These are phyloP conservation scores for Hyphopichia khmerensis DNA, from an alignment of 1,139 yeast species.

Conservation along the genomic window DNA sequence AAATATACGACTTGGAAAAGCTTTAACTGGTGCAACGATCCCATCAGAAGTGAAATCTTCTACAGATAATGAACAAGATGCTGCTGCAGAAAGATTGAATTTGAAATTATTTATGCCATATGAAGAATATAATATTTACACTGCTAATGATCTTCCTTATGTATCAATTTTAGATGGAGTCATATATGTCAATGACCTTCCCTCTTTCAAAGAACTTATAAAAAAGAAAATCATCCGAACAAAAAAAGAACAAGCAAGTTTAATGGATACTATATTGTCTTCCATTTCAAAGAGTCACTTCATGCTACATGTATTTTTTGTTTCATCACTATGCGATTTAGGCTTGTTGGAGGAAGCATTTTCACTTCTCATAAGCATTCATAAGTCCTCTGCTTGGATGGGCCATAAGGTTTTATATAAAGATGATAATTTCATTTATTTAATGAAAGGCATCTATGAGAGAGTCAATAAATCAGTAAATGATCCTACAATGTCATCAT, in stretches of 20 bases:
- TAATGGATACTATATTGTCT: neutral
- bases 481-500: neutral
- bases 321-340: constrained; percentile 27
- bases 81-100: constrained; percentile 9
- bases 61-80: constrained; percentile 21
- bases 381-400: constrained; percentile 13
- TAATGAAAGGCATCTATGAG: constrained; percentile 12
- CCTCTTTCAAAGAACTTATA: constrained; percentile 18
- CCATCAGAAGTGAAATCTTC: constrained; percentile 12
- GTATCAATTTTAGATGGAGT: constrained; percentile 28
- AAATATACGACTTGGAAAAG: constrained; percentile 15
- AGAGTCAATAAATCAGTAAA: neutral
- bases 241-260: constrained; percentile 12
- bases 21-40: constrained; percentile 9
- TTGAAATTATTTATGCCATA: constrained; percentile 25
- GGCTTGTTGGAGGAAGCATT: constrained; percentile 26
- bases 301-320: constrained; percentile 24
- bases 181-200: constrained; percentile 28
- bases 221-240: constrained; percentile 7
- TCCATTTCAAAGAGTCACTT: constrained; percentile 17
- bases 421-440: constrained; percentile 17
- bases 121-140: constrained; percentile 27
- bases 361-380: constrained; percentile 20
- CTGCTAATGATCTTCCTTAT: constrained; percentile 17
- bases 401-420: constrained; percentile 11